Evolutionary conservation across 2,329 filamentous ascomycete genomes (phyloP).

Genomic region (Didymella glomerata): DNA sequence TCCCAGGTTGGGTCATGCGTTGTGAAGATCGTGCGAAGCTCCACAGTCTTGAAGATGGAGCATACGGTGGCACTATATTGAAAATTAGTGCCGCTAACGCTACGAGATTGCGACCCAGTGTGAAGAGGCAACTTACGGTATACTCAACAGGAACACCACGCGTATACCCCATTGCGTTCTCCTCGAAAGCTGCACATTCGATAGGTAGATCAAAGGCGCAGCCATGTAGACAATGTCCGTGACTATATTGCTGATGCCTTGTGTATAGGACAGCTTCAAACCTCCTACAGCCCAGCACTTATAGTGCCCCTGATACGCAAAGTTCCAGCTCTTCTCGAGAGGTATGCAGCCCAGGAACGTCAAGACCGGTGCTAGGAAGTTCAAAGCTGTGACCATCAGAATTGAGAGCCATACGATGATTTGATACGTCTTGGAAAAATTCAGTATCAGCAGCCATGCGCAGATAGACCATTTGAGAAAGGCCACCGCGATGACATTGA

Average conservation of each 20-base stretch:
- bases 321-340: conserved; percentile 40
- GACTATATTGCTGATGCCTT: conserved; percentile 38
- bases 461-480: conserved; percentile 44
- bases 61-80: conserved; percentile 34
- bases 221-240: conserved; percentile 41
- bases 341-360: conserved; percentile 37
- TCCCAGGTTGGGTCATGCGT: conserved; percentile 39
- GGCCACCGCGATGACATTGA: conserved; percentile 41
- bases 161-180: conserved; percentile 41
- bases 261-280: conserved; percentile 32
- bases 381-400: conserved; percentile 36
- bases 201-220: conserved; percentile 40
- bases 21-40: conserved; percentile 31
- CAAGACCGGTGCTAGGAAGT: conserved; percentile 37
- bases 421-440: conserved; percentile 37
- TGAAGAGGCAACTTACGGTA: conserved; percentile 31
- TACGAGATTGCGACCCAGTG: no score
- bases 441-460: conserved; percentile 38
- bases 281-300: conserved; percentile 34
- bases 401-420: conserved; percentile 40
- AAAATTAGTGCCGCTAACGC: neutral
- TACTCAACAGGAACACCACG: conserved; percentile 40
- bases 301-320: conserved; percentile 15
- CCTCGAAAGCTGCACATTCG: conserved; percentile 31
- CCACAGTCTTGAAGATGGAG: conserved; percentile 39